Evolutionary conservation across 2,329 filamentous ascomycete species (phyloP).

Genomic region (Diaporthe caulivora): DNA sequence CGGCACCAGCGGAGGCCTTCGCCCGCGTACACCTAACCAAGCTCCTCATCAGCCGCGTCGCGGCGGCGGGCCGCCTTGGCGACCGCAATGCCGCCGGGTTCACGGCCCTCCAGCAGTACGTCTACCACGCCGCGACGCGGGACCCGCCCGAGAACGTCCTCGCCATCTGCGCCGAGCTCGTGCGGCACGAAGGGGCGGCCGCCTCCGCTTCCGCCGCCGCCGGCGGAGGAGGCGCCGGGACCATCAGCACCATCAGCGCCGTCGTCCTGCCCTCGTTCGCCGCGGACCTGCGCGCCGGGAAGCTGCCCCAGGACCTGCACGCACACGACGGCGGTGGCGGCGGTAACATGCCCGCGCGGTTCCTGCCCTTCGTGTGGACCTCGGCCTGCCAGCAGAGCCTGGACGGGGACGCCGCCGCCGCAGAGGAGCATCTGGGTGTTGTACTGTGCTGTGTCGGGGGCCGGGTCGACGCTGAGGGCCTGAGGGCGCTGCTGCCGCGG

Average conservation of each 20-base stretch:
- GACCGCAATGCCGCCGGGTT: conserved; percentile 18
- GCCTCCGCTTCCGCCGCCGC: neutral
- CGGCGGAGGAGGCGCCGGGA: no score
- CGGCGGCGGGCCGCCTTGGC: conserved; percentile 11
- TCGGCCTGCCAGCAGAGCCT: conserved; percentile 30
- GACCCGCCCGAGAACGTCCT: conserved; percentile 12
- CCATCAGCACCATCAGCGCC: neutral
- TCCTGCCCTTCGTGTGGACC: conserved; percentile 29
- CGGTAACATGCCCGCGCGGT: neutral
- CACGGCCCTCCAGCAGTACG: conserved; percentile 31
- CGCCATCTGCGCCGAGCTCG: conserved; percentile 24
- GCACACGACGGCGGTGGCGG: neutral
- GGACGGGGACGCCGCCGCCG: neutral
- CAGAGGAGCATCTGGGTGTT: neutral
- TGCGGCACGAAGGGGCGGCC: conserved; percentile 10
- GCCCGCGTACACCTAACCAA: neutral
- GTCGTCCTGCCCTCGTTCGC: neutral
- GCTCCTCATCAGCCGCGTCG: conserved; percentile 18
- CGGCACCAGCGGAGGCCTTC: neutral
- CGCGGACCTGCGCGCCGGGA: conserved; percentile 22
- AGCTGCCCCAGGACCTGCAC: neutral
- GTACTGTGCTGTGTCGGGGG: neutral
- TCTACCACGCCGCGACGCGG: neutral
- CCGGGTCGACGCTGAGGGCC: neutral
- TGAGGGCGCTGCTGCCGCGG: conserved; percentile 20